Conservation (phyloP, 768 basidiomycete species). For the Tylopilus plumbeoviolaceoides region DNA sequence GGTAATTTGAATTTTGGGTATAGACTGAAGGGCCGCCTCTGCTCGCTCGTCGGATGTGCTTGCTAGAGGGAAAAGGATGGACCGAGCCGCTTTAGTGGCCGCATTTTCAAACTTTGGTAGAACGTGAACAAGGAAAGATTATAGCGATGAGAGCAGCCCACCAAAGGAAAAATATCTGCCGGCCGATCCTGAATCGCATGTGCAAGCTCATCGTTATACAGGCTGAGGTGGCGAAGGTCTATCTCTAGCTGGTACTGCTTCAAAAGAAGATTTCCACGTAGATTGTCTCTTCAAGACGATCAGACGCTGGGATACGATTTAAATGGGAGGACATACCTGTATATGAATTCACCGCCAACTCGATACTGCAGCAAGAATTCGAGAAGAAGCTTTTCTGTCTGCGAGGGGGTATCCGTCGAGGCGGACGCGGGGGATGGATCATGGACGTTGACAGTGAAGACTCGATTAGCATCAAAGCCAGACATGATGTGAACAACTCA, state of each 20-base stretch:
- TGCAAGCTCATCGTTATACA: constrained; percentile 93
- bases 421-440: constrained; percentile 48
- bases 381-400: constrained; percentile 72
- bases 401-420: constrained; percentile 69
- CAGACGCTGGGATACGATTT: not conserved
- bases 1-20: constrained; percentile 81
- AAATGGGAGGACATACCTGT: constrained; percentile 54
- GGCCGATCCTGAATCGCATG: constrained; percentile 88
- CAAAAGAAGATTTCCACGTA: constrained; percentile 83
- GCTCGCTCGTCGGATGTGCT: constrained; percentile 41
- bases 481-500: constrained; percentile 51
- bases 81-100: constrained; percentile 76
- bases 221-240: constrained; percentile 69
- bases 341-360: constrained; percentile 87
- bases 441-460: constrained; percentile 80
- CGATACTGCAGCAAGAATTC: constrained; percentile 89
- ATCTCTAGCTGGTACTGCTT: constrained; percentile 88
- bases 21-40: constrained; percentile 44
- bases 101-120: constrained; percentile 82
- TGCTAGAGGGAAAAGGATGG: constrained; percentile 80
- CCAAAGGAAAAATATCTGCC: constrained; percentile 83
- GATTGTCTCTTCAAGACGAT: constrained; percentile 57
- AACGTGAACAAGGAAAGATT: not conserved
- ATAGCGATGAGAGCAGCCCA: constrained; percentile 34
- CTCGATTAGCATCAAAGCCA: constrained; percentile 78